Evolutionary conservation across 176 grass and related monocot species (phyloP).

Genomic region (Chloris gayana): DNA sequence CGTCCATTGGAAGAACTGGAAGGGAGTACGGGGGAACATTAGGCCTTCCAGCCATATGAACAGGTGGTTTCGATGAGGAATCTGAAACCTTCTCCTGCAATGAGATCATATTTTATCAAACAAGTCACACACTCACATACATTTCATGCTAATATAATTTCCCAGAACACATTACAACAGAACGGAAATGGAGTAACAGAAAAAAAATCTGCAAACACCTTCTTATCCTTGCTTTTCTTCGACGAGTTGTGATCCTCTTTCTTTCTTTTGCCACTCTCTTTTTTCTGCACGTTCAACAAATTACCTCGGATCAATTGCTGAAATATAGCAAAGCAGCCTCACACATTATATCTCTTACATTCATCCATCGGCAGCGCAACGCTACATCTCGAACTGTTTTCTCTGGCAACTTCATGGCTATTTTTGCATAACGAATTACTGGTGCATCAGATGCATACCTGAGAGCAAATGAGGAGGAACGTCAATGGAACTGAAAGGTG

Average conservation of each 20-base stretch:
- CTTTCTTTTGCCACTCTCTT: slow-evolving; percentile 93
- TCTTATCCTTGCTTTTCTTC: slow-evolving; percentile 97
- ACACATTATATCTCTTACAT: slow-evolving; percentile 52
- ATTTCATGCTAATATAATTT: background rate
- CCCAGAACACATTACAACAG: background rate
- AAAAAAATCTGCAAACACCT: slow-evolving; percentile 49
- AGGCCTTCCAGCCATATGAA: slow-evolving; percentile 60
- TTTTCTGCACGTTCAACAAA: slow-evolving; percentile 66
- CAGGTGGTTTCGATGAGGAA: slow-evolving; percentile 75
- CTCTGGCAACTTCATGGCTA: slow-evolving; percentile 79
- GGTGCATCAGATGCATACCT: slow-evolving; percentile 76
- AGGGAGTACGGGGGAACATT: slow-evolving; percentile 67
- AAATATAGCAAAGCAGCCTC: background rate
- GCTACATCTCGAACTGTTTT: slow-evolving; percentile 97
- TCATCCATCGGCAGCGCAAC: slow-evolving; percentile 91
- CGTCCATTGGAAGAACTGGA: slow-evolving; percentile 68
- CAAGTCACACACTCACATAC: background rate
- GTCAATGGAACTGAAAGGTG: slow-evolving; percentile 5
- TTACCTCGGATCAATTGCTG: slow-evolving; percentile 31
- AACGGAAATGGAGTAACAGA: slow-evolving; percentile 1
- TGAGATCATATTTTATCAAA: slow-evolving; percentile 15
- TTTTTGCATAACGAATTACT: slow-evolving; percentile 82
- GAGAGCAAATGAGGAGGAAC: slow-evolving; percentile 35
- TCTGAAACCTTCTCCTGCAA: slow-evolving; percentile 87
- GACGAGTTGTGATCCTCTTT: slow-evolving; percentile 80